Conservation (phyloP, 352 stramenopile genomes). For the Aphanomyces invadans region DNA sequence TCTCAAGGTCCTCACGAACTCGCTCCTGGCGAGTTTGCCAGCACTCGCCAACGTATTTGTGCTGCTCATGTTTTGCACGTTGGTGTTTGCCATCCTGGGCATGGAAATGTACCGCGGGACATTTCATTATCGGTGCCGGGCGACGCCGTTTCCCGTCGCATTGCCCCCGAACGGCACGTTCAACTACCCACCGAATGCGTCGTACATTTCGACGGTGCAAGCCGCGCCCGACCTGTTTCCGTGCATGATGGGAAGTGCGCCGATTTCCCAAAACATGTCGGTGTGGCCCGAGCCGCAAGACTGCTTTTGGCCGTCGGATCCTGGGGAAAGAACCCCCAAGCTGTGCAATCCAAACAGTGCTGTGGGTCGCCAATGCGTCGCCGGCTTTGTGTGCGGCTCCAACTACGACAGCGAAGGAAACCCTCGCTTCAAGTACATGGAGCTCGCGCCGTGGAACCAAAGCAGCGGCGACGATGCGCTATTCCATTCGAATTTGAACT, state of each 20-base stretch:
- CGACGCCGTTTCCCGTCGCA: constrained; percentile 58
- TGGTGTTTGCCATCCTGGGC: constrained; percentile 77
- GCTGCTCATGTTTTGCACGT: constrained; percentile 78
- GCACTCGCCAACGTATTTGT: constrained; percentile 69
- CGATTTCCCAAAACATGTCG: constrained; percentile 23
- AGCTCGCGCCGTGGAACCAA: neutral
- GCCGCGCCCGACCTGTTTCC: neutral
- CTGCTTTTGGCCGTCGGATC: constrained; percentile 87
- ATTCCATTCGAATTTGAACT: constrained; percentile 76
- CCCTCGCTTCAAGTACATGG: constrained; percentile 48
- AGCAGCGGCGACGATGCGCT: constrained; percentile 13
- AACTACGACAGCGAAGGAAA: constrained; percentile 55
- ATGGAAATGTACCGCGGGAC: constrained; percentile 74
- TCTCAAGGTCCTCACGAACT: constrained; percentile 69
- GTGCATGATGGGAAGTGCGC: neutral
- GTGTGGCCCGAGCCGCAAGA: constrained; percentile 46
- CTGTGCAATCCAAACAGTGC: constrained; percentile 44
- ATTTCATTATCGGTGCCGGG: constrained; percentile 50
- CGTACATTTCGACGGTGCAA: neutral
- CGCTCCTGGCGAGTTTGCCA: constrained; percentile 67
- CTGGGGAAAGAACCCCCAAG: constrained; percentile 41
- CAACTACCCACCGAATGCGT: neutral
- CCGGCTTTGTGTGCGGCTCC: constrained; percentile 41
- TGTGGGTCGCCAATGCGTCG: neutral
- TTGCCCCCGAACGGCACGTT: constrained; percentile 29